These are phyloP conservation scores for Colletotrichum orchidophilum DNA, from an alignment of 2,329 filamentous ascomycete species.

Conservation along the genomic window DNA sequence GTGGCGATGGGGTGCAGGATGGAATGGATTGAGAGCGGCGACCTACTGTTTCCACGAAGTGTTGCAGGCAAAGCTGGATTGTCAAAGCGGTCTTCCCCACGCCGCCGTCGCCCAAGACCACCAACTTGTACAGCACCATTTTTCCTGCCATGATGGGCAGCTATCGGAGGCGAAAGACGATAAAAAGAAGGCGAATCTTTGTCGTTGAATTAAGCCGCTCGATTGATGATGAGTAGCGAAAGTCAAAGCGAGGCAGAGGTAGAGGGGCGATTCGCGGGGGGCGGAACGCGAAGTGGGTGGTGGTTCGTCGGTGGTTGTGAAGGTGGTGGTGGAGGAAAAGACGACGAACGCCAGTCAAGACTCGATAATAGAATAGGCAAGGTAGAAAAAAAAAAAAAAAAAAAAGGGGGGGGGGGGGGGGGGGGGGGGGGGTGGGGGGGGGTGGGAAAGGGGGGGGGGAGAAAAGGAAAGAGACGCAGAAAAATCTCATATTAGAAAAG, in stretches of 20 bases:
- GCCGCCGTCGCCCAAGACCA: constrained; percentile 93
- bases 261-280: constrained; percentile 27
- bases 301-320: constrained; percentile 37
- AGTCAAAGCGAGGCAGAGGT: constrained; percentile 13
- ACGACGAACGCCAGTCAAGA: constrained; percentile 28
- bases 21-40: constrained; percentile 3
- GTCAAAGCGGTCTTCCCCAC: constrained; percentile 94
- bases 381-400: constrained; percentile 21
- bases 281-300: constrained; percentile 30
- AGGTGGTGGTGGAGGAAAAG: constrained; percentile 34
- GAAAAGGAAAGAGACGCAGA: too few relatives aligned
- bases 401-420: too few relatives aligned
- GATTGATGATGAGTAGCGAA: constrained; percentile 22
- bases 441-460: too few relatives aligned
- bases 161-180: constrained; percentile 33
- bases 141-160: constrained; percentile 78
- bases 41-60: constrained; percentile 93
- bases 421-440: too few relatives aligned
- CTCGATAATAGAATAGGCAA: constrained; percentile 30
- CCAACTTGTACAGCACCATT: constrained; percentile 96
- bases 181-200: constrained; percentile 25
- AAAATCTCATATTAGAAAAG: constrained; percentile 32
- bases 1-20: background rate
- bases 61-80: constrained; percentile 96
- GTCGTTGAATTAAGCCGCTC: constrained; percentile 9